phyloP scores from a whole-genome alignment of 2,329 filamentous ascomycete genomes.

The Alternaria panax region DNA sequence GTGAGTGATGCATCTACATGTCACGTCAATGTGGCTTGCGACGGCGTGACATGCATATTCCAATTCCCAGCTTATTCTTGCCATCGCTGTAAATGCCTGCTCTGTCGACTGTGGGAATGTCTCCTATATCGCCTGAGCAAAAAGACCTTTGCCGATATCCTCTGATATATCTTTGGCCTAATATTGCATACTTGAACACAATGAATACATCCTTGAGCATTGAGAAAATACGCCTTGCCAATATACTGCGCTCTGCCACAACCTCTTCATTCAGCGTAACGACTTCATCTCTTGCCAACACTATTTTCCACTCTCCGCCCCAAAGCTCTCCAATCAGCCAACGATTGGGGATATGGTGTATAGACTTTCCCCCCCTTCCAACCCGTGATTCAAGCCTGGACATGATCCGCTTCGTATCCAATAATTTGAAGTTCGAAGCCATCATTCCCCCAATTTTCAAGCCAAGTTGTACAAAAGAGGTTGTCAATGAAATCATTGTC shows the following conservation, averaged over 20 bases:
- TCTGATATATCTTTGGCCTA: background rate
- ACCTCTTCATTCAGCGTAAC: background rate
- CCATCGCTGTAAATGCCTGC: background rate
- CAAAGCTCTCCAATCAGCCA: background rate
- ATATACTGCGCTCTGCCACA: background rate
- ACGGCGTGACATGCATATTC: background rate
- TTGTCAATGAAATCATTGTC: background rate
- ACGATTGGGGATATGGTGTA: rapidly evolving
- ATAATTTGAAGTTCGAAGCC: background rate
- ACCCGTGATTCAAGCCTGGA: background rate
- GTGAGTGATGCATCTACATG: background rate
- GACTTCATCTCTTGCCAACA: background rate
- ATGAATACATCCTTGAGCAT: background rate
- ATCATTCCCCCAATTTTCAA: background rate
- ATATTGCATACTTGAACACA: background rate
- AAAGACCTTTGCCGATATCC: background rate
- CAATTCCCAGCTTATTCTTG: background rate
- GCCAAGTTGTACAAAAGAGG: background rate
- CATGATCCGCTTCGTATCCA: background rate
- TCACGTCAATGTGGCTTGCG: background rate
- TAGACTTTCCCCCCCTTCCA: background rate
- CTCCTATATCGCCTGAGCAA: background rate
- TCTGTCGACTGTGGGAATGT: background rate
- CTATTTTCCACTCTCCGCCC: background rate
- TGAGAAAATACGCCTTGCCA: background rate